Conservation (phyloP, 805 yeast genomes). For the Alloascoidea africana region DNA sequence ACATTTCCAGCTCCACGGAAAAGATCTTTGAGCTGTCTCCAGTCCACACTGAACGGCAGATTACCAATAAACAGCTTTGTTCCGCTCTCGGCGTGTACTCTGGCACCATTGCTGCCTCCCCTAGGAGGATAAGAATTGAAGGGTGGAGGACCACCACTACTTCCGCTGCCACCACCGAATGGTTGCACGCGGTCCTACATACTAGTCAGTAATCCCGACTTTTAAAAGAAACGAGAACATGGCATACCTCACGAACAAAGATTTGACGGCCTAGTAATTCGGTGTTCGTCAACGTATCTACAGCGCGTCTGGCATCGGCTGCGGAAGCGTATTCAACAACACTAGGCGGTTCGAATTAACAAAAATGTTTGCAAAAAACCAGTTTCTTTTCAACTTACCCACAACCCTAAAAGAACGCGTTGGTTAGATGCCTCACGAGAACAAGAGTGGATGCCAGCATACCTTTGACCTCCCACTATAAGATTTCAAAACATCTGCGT, state of each 20-base stretch:
- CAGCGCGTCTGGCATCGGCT: constrained; percentile 59
- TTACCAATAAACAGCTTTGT: constrained; percentile 59
- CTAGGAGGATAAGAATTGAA: constrained; percentile 4
- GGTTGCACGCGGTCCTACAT: constrained; percentile 5
- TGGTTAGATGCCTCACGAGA: background rate
- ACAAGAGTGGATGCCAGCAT: constrained; percentile 24
- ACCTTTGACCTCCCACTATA: constrained; percentile 69
- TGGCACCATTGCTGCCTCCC: constrained; percentile 7
- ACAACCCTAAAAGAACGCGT: constrained; percentile 4
- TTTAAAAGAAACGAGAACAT: no score
- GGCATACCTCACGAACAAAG: constrained; percentile 61
- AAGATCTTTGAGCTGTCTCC: constrained; percentile 79
- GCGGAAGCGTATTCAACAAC: constrained; percentile 67
- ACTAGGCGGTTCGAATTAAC: no score
- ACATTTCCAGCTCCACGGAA: constrained; percentile 68
- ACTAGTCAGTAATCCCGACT: constrained; percentile 13
- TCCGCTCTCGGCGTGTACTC: constrained; percentile 20
- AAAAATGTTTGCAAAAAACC: no score
- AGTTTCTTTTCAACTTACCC: no score
- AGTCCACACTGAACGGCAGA: constrained; percentile 64
- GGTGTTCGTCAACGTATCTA: constrained; percentile 50
- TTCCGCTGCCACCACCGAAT: constrained; percentile 13
- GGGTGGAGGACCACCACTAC: constrained; percentile 8
- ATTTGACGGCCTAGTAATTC: constrained; percentile 60
- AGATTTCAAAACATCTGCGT: constrained; percentile 71